A percentile compares a stretch with the other conserved stretches of the same genome.
phyloP scores from a whole-genome alignment of 140 eudicot species.

The Anethum foeniculum region DNA sequence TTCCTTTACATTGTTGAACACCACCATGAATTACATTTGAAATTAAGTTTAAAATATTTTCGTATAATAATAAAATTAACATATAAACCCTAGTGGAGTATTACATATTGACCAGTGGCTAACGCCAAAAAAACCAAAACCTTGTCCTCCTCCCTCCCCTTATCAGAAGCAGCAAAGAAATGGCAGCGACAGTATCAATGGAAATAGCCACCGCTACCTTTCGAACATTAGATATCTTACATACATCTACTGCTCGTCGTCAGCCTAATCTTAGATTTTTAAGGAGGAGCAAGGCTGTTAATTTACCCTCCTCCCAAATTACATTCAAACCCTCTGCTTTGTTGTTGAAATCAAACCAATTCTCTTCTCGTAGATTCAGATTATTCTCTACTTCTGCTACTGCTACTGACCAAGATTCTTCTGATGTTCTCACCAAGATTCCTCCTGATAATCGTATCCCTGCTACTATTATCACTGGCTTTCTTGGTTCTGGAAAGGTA shows the following conservation, averaged over 20 bases:
- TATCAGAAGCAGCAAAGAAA: not conserved
- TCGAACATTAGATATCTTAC: constrained; percentile 41
- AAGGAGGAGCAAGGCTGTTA: not conserved
- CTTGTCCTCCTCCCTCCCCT: not conserved
- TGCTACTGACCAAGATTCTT: constrained; percentile 43
- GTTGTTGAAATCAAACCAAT: constrained; percentile 16
- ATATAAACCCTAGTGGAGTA: not conserved
- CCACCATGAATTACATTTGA: too few species aligned
- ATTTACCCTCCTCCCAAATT: constrained; percentile 12
- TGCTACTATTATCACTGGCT: constrained; percentile 94
- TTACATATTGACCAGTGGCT: not conserved
- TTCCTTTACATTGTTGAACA: too few species aligned
- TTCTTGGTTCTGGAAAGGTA: constrained; percentile 97
- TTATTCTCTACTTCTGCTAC: constrained; percentile 48
- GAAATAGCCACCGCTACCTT: constrained; percentile 50
- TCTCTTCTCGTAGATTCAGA: constrained; percentile 37
- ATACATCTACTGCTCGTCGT: constrained; percentile 19
- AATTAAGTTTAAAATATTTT: too few species aligned
- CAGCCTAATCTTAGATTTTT: constrained; percentile 2
- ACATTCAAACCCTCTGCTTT: constrained; percentile 10
- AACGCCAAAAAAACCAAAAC: not conserved
- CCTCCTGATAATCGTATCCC: constrained; percentile 92
- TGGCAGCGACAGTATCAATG: constrained; percentile 38
- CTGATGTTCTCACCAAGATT: constrained; percentile 60
- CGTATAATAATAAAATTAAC: too few species aligned